phyloP scores from a whole-genome alignment of 176 grass and related monocot species.

The Carex cristatella region DNA sequence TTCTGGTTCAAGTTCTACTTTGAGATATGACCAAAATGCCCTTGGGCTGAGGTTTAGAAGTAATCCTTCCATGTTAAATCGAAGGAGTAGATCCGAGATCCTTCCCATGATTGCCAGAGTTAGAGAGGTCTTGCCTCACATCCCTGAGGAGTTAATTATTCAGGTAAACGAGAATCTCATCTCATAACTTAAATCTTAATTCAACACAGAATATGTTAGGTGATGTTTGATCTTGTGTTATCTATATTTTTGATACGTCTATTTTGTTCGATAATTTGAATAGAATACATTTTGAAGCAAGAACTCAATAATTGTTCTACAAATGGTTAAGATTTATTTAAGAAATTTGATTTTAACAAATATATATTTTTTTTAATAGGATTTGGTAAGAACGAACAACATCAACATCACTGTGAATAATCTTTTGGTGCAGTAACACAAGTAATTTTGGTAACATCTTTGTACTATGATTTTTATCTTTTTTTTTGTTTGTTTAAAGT shows the following conservation, averaged over 20 bases:
- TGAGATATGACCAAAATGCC: slow-evolving; percentile 37
- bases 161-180: slow-evolving; percentile 44
- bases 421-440: slow-evolving; percentile 85
- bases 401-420: slow-evolving; percentile 99
- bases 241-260: neutral
- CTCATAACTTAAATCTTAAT: neutral
- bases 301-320: neutral
- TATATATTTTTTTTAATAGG: slow-evolving; percentile 32
- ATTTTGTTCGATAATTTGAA: neutral
- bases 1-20: slow-evolving; percentile 49
- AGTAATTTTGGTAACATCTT: neutral
- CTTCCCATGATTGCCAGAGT: slow-evolving; percentile 84
- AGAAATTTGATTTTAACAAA: slow-evolving; percentile 4
- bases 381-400: slow-evolving; percentile 96
- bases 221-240: neutral
- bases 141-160: slow-evolving; percentile 85
- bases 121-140: slow-evolving; percentile 85
- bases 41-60: slow-evolving; percentile 46
- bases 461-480: neutral
- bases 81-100: slow-evolving; percentile 47
- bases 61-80: slow-evolving; percentile 31
- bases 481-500: neutral
- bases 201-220: neutral
- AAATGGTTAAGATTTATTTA: neutral
- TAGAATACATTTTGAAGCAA: neutral